Percentiles rank a stretch among this genome's conserved stretches.
Evolutionary conservation across 768 basidiomycete species (phyloP).

Genomic region (Boletales sp.): DNA sequence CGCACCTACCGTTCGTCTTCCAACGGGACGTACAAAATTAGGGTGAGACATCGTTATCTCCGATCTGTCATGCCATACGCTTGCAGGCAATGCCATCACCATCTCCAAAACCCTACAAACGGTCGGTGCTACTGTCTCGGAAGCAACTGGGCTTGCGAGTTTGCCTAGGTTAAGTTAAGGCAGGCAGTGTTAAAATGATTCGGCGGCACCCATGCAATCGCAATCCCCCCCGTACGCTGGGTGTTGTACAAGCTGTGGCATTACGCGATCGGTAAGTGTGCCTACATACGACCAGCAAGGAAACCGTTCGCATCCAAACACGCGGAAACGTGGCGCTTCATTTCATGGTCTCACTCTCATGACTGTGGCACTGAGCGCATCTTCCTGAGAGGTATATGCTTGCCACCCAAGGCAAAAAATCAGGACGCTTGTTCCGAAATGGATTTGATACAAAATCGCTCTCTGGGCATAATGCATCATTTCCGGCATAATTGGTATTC

Average conservation of each 20-base stretch:
- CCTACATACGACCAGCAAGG: neutral
- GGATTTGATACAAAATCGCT: neutral
- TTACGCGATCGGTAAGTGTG: neutral
- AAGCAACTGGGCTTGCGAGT: neutral
- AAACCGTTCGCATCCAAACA: neutral
- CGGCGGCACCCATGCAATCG: too few species aligned
- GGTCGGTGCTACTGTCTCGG: neutral
- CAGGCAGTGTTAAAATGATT: too few species aligned
- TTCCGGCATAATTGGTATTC: constrained; percentile 6
- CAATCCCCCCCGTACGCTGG: too few species aligned
- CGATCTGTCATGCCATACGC: neutral
- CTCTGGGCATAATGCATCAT: neutral
- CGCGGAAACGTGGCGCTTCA: constrained; percentile 9
- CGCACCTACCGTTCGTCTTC: neutral
- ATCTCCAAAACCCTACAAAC: neutral
- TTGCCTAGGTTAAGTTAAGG: neutral
- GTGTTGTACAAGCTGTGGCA: neutral
- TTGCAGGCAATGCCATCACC: neutral
- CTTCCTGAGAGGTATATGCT: neutral
- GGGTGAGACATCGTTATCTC: constrained; percentile 16
- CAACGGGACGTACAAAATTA: neutral
- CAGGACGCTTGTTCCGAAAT: constrained; percentile 1
- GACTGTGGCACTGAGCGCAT: constrained; percentile 4
- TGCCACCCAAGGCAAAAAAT: constrained; percentile 2
- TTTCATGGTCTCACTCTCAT: constrained; percentile 4